Base-by-base conservation (phyloP, 805 yeast species). In the Hanseniaspora thailandica region DNA sequence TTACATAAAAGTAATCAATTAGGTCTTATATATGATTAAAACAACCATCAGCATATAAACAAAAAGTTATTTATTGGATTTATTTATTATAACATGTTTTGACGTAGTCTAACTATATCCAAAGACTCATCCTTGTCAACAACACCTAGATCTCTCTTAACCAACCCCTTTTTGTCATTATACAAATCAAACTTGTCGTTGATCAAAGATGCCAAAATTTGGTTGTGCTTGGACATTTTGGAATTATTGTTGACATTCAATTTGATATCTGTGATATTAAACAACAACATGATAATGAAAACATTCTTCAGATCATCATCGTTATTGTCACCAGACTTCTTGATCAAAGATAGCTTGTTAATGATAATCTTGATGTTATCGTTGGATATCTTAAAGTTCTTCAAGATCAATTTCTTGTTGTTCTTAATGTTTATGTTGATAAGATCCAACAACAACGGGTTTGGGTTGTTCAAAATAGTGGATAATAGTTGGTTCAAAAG, bases 241-340 rank as follows among this genome's bases (percentile, higher is more conserved):
- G 51, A 17, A 31, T 30, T 30, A 15, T 41, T 41, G 15, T 50
- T 50, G 13, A 50, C 35, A 43, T 50, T 50, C 36, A 50, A 30
- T 23, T 50, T 50, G 5, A 50, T 50, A 35, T 50, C 54, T n/a
- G 43, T 50, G 13, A 50, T 50, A 26, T 35, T 50, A n/a, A 43
- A 50, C 38, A 50, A 25, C 20, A 50, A 26, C 54, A 50, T 50
- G 8, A 50, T 19, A 20, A 43, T 28, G 23, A 50, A 50, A 9
- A 38, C 41, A 35, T 35, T 43, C 41, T 43, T 22, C 12, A 39
- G 20, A 35, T n/a, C 26, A 19, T 34, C 2, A 15, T 15, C 33
- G 25, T 23, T 38, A 12, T 43, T 41, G 26, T 50, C 46, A n/a
- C 41, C 41, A 13, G 38, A 26, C 25, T 50, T 45, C 19, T 50